These are phyloP conservation scores for Cyclanthera cordifolia DNA, from an alignment of 306 rosid genomes.

Conservation along the genomic window DNA sequence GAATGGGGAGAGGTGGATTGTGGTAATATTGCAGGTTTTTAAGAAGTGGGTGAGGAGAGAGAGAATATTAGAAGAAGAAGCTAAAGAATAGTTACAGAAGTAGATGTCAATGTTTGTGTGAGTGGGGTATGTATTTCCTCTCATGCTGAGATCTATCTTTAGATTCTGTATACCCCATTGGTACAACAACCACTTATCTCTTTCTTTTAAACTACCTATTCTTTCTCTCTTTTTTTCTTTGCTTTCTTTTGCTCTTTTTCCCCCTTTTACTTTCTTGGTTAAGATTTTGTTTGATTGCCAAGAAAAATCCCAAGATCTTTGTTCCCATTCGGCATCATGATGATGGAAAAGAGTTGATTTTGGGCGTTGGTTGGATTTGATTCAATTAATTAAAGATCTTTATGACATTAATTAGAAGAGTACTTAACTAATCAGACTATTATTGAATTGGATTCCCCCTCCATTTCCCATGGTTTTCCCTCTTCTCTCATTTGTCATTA, in stretches of 20 bases:
- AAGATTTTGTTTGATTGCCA: constrained; percentile 49
- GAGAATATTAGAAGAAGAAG: not conserved
- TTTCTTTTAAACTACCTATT: constrained; percentile 12
- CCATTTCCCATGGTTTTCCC: not conserved
- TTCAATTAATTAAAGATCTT: constrained; percentile 5
- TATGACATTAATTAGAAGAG: constrained; percentile 14
- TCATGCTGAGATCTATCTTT: constrained; percentile 42
- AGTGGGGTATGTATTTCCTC: constrained; percentile 22
- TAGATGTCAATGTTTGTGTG: not conserved
- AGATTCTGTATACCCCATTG: constrained; percentile 74
- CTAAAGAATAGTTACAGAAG: constrained; percentile 4
- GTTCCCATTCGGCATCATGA: constrained; percentile 50
- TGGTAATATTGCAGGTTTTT: constrained; percentile 22
- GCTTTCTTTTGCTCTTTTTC: constrained; percentile 16
- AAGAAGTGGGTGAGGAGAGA: constrained; percentile 32
- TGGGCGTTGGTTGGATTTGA: constrained; percentile 23
- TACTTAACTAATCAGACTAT: constrained; percentile 38
- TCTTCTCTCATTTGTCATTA: not conserved
- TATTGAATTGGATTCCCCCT: not conserved
- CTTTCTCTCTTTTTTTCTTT: constrained; percentile 25
- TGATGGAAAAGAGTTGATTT: constrained; percentile 42
- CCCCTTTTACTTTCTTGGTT: constrained; percentile 18
- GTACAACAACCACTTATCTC: constrained; percentile 51
- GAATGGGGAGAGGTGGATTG: constrained; percentile 31
- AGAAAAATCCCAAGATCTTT: constrained; percentile 35